Conservation (phyloP, 768 basidiomycete species). For the Tylopilus plumbeoviolaceoides region DNA sequence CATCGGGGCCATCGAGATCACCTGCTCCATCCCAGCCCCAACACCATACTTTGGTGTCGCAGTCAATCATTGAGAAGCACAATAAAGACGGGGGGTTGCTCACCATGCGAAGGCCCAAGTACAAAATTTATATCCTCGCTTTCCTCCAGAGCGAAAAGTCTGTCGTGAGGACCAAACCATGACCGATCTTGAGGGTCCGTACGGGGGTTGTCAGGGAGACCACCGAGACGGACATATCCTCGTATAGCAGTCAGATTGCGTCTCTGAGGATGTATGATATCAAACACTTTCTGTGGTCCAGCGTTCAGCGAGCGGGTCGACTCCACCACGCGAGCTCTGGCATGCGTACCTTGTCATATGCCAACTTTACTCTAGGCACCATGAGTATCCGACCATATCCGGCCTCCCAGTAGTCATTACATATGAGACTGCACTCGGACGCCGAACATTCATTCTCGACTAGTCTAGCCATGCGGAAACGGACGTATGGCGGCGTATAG, state of each 20-base stretch:
- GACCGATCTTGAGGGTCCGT: slow-evolving; percentile 97
- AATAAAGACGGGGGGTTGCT: background rate
- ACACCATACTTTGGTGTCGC: slow-evolving; percentile 78
- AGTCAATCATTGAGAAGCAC: background rate
- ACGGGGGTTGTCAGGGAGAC: slow-evolving; percentile 90
- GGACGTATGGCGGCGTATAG: slow-evolving; percentile 85
- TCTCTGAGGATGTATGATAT: slow-evolving; percentile 87
- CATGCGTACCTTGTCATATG: slow-evolving; percentile 77
- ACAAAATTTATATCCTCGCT: slow-evolving; percentile 69
- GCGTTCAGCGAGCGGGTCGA: slow-evolving; percentile 2
- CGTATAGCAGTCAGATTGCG: slow-evolving; percentile 95
- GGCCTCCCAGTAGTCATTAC: slow-evolving; percentile 97
- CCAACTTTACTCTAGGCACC: slow-evolving; percentile 95
- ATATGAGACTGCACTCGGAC: slow-evolving; percentile 92
- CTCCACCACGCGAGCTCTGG: background rate
- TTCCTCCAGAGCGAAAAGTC: slow-evolving; percentile 90
- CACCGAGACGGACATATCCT: slow-evolving; percentile 92
- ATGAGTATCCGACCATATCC: slow-evolving; percentile 97
- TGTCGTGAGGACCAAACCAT: slow-evolving; percentile 97
- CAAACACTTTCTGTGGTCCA: slow-evolving; percentile 76
- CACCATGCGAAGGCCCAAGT: slow-evolving; percentile 84
- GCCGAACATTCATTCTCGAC: slow-evolving; percentile 91
- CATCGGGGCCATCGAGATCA: slow-evolving; percentile 95
- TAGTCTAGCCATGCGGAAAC: slow-evolving; percentile 93
- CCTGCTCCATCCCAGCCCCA: slow-evolving; percentile 99